Conservation (phyloP, 306 rosid species). For the Cicer arietinum region DNA sequence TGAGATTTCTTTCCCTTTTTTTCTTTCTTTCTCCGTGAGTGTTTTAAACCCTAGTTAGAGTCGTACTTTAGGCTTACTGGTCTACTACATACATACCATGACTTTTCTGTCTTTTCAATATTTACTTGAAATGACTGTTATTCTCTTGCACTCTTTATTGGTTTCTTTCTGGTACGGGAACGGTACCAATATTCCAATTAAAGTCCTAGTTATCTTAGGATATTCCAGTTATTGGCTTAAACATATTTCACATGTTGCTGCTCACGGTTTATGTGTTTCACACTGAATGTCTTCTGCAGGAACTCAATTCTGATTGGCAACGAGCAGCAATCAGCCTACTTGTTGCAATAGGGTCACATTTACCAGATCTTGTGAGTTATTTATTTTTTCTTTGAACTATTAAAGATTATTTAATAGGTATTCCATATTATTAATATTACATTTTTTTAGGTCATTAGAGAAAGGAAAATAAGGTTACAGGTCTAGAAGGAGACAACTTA, state of each 20-base stretch:
- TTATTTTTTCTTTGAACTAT: conserved; percentile 23
- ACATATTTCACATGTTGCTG: conserved; percentile 19
- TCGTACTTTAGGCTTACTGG: conserved; percentile 21
- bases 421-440: not conserved
- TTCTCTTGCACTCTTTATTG: conserved; percentile 23
- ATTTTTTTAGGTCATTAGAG: conserved; percentile 11
- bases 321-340: conserved; percentile 88
- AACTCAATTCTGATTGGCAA: conserved; percentile 89
- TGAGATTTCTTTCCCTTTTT: not conserved
- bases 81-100: conserved; percentile 3
- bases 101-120: conserved; percentile 14
- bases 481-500: conserved; percentile 32
- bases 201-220: conserved; percentile 26
- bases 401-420: conserved; percentile 11
- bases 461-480: conserved; percentile 31
- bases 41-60: not conserved
- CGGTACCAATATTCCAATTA: not conserved
- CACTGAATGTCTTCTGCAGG: conserved; percentile 60
- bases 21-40: not conserved
- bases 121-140: conserved; percentile 15
- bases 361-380: conserved; percentile 88
- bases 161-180: not conserved
- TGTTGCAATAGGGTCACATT: conserved; percentile 89
- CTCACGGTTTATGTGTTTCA: conserved; percentile 29
- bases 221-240: conserved; percentile 30